Conservation (phyloP, 2,329 filamentous ascomycete species). For the Lasiodiplodia hormozganensis region DNA sequence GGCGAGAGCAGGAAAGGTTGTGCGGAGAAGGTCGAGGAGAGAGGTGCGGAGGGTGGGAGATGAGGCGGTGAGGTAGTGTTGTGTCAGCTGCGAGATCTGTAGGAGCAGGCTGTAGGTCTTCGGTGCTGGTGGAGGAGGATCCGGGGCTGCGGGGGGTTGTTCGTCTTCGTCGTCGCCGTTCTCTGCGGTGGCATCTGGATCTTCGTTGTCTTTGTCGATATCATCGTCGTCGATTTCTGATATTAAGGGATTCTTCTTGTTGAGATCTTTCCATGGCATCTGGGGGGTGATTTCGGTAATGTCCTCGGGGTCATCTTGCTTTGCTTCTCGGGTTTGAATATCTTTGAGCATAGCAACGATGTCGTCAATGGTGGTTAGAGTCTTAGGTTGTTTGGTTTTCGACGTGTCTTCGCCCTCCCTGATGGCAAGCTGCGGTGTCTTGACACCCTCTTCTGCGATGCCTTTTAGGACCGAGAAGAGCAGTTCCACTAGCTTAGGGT, state of each 20-base stretch:
- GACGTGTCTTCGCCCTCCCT: slow-evolving; percentile 37
- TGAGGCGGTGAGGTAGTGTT: slow-evolving; percentile 87
- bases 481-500: slow-evolving; percentile 81
- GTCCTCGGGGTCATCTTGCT: slow-evolving; percentile 37
- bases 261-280: slow-evolving; percentile 44
- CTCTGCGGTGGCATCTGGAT: slow-evolving; percentile 33
- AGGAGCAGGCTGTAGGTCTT: slow-evolving; percentile 82
- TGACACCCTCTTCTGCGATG: slow-evolving; percentile 81
- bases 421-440: slow-evolving; percentile 59
- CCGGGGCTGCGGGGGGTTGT: slow-evolving; percentile 38
- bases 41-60: slow-evolving; percentile 79
- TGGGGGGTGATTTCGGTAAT: slow-evolving; percentile 37
- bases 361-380: slow-evolving; percentile 33
- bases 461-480: slow-evolving; percentile 84
- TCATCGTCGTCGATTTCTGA: slow-evolving; percentile 41
- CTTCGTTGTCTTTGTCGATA: slow-evolving; percentile 41
- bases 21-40: slow-evolving; percentile 77
- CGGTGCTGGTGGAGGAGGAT: slow-evolving; percentile 70
- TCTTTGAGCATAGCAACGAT: slow-evolving; percentile 42
- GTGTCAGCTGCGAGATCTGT: slow-evolving; percentile 81
- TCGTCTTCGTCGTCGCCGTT: slow-evolving; percentile 39
- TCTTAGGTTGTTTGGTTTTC: background rate
- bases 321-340: slow-evolving; percentile 40
- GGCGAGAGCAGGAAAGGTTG: slow-evolving; percentile 74
- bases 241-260: slow-evolving; percentile 39